Percentiles rank a stretch among this genome's conserved stretches.
These are phyloP conservation scores for Talaromyces stipitatus DNA, from an alignment of 495 filamentous ascomycete species.

Conservation along the genomic window DNA sequence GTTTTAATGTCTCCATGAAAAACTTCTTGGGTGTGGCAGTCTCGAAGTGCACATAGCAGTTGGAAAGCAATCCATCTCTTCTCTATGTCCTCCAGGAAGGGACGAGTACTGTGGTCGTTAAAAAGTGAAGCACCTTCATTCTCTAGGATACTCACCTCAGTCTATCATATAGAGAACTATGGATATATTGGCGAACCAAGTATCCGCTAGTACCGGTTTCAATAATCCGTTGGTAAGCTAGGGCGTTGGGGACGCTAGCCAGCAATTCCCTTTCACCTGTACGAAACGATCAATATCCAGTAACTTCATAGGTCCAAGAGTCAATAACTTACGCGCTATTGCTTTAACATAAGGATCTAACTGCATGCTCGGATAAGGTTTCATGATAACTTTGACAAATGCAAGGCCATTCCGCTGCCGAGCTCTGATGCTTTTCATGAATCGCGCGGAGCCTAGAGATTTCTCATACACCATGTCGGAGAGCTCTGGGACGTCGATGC, in stretches of 20 bases:
- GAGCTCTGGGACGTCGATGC: slow-evolving; percentile 90
- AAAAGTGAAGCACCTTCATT: background rate
- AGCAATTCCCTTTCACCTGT: slow-evolving; percentile 74
- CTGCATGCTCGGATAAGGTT: slow-evolving; percentile 70
- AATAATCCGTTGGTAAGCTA: slow-evolving; percentile 80
- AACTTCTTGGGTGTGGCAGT: slow-evolving; percentile 84
- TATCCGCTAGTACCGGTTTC: slow-evolving; percentile 89
- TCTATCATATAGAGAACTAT: slow-evolving; percentile 95
- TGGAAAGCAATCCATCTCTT: slow-evolving; percentile 99
- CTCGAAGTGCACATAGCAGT: slow-evolving; percentile 82
- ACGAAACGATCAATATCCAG: slow-evolving; percentile 12
- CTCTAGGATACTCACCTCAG: slow-evolving; percentile 49
- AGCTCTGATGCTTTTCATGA: slow-evolving; percentile 94
- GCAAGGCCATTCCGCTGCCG: slow-evolving; percentile 83
- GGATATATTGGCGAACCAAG: slow-evolving; percentile 90
- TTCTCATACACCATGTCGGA: slow-evolving; percentile 85
- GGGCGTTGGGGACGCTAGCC: slow-evolving; percentile 79
- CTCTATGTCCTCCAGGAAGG: slow-evolving; percentile 93
- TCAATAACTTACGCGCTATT: slow-evolving; percentile 56
- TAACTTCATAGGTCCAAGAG: background rate
- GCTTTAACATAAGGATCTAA: slow-evolving; percentile 67
- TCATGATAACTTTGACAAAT: slow-evolving; percentile 89
- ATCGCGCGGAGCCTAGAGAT: slow-evolving; percentile 85
- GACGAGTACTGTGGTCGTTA: slow-evolving; percentile 65
- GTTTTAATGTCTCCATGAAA: slow-evolving; percentile 99